Conservation (phyloP, 108 stramenopile species). For the Pseudonitzschia delicatissima region DNA sequence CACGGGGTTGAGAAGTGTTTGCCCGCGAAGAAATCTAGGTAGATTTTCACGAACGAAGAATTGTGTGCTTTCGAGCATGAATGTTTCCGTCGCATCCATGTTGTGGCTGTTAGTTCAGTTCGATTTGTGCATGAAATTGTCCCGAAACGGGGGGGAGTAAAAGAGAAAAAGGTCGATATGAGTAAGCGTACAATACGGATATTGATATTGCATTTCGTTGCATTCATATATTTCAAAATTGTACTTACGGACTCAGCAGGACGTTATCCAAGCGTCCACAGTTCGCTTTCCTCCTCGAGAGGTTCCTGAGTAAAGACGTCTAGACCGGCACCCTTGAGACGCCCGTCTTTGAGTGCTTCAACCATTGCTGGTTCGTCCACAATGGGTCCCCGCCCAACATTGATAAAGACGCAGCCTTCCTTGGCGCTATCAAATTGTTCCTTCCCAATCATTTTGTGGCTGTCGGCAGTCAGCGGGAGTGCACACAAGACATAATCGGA, state of each 20-base stretch:
- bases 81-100: constrained; percentile 60
- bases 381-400: constrained; percentile 86
- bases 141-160: not conserved
- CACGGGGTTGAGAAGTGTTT: constrained; percentile 67
- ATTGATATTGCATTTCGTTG: not conserved
- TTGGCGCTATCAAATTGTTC: constrained; percentile 67
- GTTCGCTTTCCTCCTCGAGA: constrained; percentile 55
- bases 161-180: not conserved
- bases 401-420: constrained; percentile 77
- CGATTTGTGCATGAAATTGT: not conserved
- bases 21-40: constrained; percentile 62
- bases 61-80: constrained; percentile 77
- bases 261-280: constrained; percentile 89
- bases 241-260: constrained; percentile 62
- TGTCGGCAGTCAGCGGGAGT: constrained; percentile 75
- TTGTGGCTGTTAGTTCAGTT: constrained; percentile 35
- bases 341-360: constrained; percentile 55
- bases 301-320: constrained; percentile 88
- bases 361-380: constrained; percentile 83
- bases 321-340: constrained; percentile 78
- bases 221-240: not conserved
- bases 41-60: constrained; percentile 75
- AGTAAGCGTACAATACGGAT: not conserved
- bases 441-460: constrained; percentile 54
- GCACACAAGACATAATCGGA: constrained; percentile 82